Conservation (phyloP, 2,329 filamentous ascomycete genomes). For the Microdochium nivale region DNA sequence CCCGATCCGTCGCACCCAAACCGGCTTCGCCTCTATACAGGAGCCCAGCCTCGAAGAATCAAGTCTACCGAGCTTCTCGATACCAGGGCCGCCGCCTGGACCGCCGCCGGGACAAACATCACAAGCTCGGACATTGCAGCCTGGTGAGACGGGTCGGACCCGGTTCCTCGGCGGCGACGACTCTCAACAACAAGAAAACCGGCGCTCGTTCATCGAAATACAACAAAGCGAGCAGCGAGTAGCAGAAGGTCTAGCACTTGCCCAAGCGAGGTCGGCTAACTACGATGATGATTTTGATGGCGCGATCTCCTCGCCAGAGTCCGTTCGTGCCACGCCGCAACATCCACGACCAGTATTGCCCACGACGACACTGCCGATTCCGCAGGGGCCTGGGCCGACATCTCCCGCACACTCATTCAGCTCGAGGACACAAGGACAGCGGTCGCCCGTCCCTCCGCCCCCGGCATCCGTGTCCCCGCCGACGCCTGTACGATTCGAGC, state of each 20-base stretch:
- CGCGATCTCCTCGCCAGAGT: slow-evolving; percentile 18
- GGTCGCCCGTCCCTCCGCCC: not conserved
- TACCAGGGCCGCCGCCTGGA: slow-evolving; percentile 5
- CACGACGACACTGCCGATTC: slow-evolving; percentile 4
- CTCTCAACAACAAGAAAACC: slow-evolving; percentile 38
- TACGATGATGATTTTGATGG: slow-evolving; percentile 9
- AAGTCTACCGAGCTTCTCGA: not conserved
- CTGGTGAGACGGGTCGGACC: slow-evolving; percentile 18
- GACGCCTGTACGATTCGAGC: not conserved
- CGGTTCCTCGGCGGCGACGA: slow-evolving; percentile 27
- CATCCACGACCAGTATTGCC: slow-evolving; percentile 7
- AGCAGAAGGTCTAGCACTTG: slow-evolving; percentile 51
- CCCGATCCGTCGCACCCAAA: slow-evolving; percentile 48
- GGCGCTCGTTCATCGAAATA: slow-evolving; percentile 49
- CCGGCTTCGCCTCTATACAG: slow-evolving; percentile 36
- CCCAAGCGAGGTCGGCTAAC: slow-evolving; percentile 34
- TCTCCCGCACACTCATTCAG: not conserved
- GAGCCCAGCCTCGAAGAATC: slow-evolving; percentile 11
- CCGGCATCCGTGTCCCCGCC: not conserved
- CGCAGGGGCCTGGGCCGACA: not conserved
- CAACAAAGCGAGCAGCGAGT: slow-evolving; percentile 52
- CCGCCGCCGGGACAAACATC: slow-evolving; percentile 12
- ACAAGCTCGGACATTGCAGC: slow-evolving; percentile 18
- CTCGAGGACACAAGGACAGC: not conserved
- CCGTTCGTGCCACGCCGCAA: slow-evolving; percentile 9